These are phyloP conservation scores for Nicotiana tabacum DNA, from an alignment of 257 asterid species.

Conservation along the genomic window DNA sequence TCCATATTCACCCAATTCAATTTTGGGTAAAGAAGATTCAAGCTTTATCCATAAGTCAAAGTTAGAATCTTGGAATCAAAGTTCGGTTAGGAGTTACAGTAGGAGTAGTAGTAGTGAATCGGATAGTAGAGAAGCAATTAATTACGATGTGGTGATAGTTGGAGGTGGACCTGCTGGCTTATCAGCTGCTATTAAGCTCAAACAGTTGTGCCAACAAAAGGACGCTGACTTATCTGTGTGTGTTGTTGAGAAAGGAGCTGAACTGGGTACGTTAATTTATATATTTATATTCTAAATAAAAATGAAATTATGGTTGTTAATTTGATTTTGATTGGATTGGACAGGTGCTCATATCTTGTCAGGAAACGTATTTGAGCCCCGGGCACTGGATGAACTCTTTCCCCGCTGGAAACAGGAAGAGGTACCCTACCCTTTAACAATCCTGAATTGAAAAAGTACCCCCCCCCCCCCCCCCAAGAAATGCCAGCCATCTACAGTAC, in stretches of 20 bases:
- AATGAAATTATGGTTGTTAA: no score
- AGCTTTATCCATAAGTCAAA: no score
- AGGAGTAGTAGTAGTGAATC: slow-evolving; percentile 37
- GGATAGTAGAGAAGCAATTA: slow-evolving; percentile 62
- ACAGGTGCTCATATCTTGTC: slow-evolving; percentile 93
- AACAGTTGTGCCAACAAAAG: slow-evolving; percentile 73
- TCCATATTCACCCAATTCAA: no score
- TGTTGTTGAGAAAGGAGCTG: slow-evolving; percentile 96
- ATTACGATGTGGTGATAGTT: slow-evolving; percentile 88
- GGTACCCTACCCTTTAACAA: slow-evolving; percentile 36
- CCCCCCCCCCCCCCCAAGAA: no score
- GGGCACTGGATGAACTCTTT: slow-evolving; percentile 88
- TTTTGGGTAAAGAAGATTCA: no score
- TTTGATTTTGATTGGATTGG: slow-evolving; percentile 13
- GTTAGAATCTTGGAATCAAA: neutral
- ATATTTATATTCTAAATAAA: no score
- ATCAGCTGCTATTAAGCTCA: slow-evolving; percentile 87
- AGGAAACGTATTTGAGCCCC: slow-evolving; percentile 93
- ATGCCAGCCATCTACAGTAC: no score
- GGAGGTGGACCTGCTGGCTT: slow-evolving; percentile 99
- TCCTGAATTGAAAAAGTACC: no score
- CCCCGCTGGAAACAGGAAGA: slow-evolving; percentile 85
- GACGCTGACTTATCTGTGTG: slow-evolving; percentile 82
- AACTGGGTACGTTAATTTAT: slow-evolving; percentile 56
- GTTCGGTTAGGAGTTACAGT: slow-evolving; percentile 29